Evolutionary conservation across 192 early-diverging fungal species (phyloP).

Genomic region (Umbelopsis vinacea): DNA sequence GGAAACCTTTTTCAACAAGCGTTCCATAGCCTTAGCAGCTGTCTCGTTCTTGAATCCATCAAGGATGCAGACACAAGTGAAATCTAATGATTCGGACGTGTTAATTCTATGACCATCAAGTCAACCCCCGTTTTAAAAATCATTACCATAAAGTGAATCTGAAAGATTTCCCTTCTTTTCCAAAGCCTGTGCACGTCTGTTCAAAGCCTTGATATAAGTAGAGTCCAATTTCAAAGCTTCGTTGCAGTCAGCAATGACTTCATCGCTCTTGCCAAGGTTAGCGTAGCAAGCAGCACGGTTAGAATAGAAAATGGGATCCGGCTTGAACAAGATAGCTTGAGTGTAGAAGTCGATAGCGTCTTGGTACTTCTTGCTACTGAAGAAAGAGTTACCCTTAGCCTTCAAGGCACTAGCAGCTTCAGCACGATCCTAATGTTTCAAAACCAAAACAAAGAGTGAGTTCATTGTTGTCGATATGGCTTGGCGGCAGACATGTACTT

Average conservation of each 20-base stretch:
- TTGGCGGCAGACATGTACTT: not conserved
- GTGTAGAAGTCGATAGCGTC: conserved; percentile 90
- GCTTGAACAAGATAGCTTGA: conserved; percentile 81
- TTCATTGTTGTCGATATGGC: not conserved
- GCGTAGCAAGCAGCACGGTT: conserved; percentile 96
- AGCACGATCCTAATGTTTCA: conserved; percentile 46
- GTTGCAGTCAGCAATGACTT: conserved; percentile 86
- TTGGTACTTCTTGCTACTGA: conserved; percentile 77
- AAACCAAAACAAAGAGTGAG: not conserved
- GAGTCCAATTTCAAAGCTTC: conserved; percentile 82
- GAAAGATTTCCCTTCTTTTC: conserved; percentile 53
- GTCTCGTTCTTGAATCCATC: conserved; percentile 91
- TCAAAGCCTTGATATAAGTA: conserved; percentile 84
- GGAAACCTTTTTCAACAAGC: conserved; percentile 84
- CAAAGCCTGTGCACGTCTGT: conserved; percentile 61
- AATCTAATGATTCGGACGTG: conserved; percentile 66
- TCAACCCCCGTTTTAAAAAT: too few relatives aligned
- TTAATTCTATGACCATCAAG: too few relatives aligned
- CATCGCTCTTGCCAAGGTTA: conserved; percentile 69
- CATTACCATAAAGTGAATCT: conserved; percentile 59
- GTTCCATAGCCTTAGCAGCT: conserved; percentile 81
- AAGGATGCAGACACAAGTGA: conserved; percentile 90
- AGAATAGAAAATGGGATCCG: conserved; percentile 88
- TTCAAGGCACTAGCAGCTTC: conserved; percentile 80
- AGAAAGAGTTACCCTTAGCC: conserved; percentile 87